Conservation (phyloP, 306 rosid species). For the Hippophae tibetana region DNA sequence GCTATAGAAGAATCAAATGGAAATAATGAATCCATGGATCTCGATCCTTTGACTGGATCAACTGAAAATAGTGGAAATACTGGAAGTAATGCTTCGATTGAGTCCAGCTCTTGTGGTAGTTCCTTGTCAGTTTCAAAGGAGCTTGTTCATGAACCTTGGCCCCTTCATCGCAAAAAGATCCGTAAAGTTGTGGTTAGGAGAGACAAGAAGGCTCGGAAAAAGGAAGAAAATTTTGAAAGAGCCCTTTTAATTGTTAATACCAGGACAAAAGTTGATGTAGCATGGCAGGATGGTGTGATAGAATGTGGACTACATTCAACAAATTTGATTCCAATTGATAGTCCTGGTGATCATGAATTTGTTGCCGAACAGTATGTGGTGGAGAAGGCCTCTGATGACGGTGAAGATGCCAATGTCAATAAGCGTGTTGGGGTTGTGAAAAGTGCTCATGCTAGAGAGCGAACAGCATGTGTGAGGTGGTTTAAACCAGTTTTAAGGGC, state of each 20-base stretch:
- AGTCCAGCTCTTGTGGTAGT: slow-evolving; percentile 60
- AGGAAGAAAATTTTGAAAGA: slow-evolving; percentile 84
- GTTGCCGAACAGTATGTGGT: slow-evolving; percentile 93
- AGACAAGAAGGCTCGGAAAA: slow-evolving; percentile 79
- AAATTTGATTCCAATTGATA: slow-evolving; percentile 70
- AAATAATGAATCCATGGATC: slow-evolving; percentile 53
- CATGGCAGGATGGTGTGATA: slow-evolving; percentile 87
- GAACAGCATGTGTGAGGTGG: slow-evolving; percentile 91
- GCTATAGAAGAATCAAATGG: slow-evolving; percentile 52
- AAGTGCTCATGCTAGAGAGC: slow-evolving; percentile 89
- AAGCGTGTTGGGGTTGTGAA: slow-evolving; percentile 91
- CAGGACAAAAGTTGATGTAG: slow-evolving; percentile 72
- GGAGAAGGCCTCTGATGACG: slow-evolving; percentile 82
- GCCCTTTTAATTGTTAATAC: slow-evolving; percentile 80
- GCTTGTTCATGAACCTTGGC: slow-evolving; percentile 69
- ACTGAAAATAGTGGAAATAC: slow-evolving; percentile 40
- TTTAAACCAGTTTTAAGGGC: slow-evolving; percentile 62
- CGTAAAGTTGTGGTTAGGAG: slow-evolving; percentile 83
- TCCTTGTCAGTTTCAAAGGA: slow-evolving; percentile 57
- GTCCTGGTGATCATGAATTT: slow-evolving; percentile 96
- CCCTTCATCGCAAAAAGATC: slow-evolving; percentile 84
- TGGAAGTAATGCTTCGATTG: slow-evolving; percentile 33
- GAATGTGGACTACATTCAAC: slow-evolving; percentile 48
- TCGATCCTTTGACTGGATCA: slow-evolving; percentile 40
- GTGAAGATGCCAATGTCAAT: slow-evolving; percentile 46